phyloP scores from a whole-genome alignment of 2,329 filamentous ascomycete species.

The Hymenoscyphus infarciens region DNA sequence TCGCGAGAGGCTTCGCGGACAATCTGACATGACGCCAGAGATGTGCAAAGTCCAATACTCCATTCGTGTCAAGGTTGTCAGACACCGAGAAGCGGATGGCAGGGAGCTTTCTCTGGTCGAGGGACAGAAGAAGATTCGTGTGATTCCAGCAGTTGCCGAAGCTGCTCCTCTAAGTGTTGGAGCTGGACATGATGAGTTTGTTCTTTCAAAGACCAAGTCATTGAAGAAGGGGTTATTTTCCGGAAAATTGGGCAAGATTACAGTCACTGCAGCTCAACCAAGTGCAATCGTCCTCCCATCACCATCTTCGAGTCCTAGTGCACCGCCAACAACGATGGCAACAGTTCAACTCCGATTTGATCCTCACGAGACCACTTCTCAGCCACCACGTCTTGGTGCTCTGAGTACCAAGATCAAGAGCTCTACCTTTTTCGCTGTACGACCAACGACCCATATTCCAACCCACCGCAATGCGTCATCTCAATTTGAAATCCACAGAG shows the following conservation, averaged over 20 bases:
- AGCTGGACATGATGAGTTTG: slow-evolving; percentile 24
- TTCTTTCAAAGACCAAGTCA: slow-evolving; percentile 29
- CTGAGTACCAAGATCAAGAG: slow-evolving; percentile 33
- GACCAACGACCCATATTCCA: slow-evolving; percentile 24
- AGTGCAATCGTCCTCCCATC: slow-evolving; percentile 30
- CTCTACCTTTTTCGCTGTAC: slow-evolving; percentile 28
- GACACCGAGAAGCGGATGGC: slow-evolving; percentile 24
- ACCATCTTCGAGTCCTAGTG: slow-evolving; percentile 17
- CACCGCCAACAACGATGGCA: slow-evolving; percentile 28
- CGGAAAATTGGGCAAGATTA: slow-evolving; percentile 35
- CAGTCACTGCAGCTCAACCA: slow-evolving; percentile 32
- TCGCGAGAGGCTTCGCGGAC: slow-evolving; percentile 14
- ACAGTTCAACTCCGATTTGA: slow-evolving; percentile 34
- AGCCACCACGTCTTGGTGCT: slow-evolving; percentile 33
- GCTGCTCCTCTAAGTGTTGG: slow-evolving; percentile 32
- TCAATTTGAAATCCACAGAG: slow-evolving; percentile 26
- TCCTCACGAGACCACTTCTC: slow-evolving; percentile 26
- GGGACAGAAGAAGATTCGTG: slow-evolving; percentile 26
- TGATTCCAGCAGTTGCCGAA: slow-evolving; percentile 31
- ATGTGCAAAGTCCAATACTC: slow-evolving; percentile 33
- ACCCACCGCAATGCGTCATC: slow-evolving; percentile 18
- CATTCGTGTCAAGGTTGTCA: slow-evolving; percentile 31
- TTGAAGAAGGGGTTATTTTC: slow-evolving; percentile 35
- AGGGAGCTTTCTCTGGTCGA: slow-evolving; percentile 25
- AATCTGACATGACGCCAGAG: slow-evolving; percentile 33